Evolutionary conservation across 1,284 basidiomycete genomes (phyloP), one percentile per base, ranked within the genome.

Genomic region (Xerocomus amazonicus): DNA sequence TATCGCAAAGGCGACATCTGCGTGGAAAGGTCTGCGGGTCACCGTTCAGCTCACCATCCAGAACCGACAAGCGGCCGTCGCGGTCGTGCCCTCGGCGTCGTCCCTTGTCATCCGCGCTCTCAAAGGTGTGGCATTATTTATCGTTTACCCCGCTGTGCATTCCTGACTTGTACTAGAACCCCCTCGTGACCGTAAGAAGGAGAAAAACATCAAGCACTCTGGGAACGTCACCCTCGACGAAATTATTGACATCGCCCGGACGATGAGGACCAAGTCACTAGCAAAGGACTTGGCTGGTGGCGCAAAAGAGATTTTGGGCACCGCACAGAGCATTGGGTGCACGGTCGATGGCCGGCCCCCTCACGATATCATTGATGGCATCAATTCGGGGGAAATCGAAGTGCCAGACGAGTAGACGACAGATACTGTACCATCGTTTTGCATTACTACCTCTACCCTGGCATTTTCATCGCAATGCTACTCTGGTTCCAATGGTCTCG

Each of bases 11-110:
- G 96, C 97, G 56, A 98, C 97, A 56, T 84, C 87, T 54, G 89
- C 89, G 73, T 99, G 97, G 97, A 99, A 99, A 78, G 97, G 97
- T 80, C 93, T 99, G 68, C 92, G 95, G 56, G 97, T 99, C 56
- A 99, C 97, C 61, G 93, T 98, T 60, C 94, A 99, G 75, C 85
- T 99, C 56, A 99, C 96, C 53, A 98, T 99, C 72, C 97, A 99
- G 83, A 99, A 99, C 78, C 94, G 96, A 78, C 97, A 99, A 85
- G 96, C 96, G 50, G 78, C 88, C 62, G 95, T 98, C 68, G 83
- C 94, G 56, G 94, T 99, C 65, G 97, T 99, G 51, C 97, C 97
- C 63, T 95, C 95, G 48, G 96, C 97, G 50, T 97, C 92, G 43
- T 96, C 97, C 52, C 87, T 99, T 48, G 94, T 99, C 75, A 98